Percentiles rank a stretch among this genome's conserved stretches.
phyloP scores from a whole-genome alignment of 176 grass and related monocot genomes.

The bread wheat (Triticum aestivum) region DNA sequence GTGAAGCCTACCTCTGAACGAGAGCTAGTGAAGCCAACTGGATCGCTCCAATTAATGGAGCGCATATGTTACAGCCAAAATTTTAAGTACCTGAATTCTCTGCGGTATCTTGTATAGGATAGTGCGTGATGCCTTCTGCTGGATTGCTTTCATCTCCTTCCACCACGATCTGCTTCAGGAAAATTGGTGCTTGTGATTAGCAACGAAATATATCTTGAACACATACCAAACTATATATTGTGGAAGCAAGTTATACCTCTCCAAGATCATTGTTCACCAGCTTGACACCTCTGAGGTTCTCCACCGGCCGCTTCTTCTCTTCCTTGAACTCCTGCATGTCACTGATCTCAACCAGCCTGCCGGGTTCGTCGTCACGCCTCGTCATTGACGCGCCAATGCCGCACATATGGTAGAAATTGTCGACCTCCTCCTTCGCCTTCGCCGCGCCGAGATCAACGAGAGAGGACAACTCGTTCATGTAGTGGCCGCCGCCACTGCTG shows the following conservation, averaged over 20 bases:
- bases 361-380: constrained; percentile 36
- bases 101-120: constrained; percentile 48
- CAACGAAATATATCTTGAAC: neutral
- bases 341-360: constrained; percentile 53
- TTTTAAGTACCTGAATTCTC: constrained; percentile 66
- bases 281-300: constrained; percentile 78
- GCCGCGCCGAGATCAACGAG: constrained; percentile 47
- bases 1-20: neutral
- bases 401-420: constrained; percentile 42
- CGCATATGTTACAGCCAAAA: neutral
- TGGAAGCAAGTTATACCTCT: constrained; percentile 57
- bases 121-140: constrained; percentile 45
- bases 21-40: too few relatives aligned
- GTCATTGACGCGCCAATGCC: constrained; percentile 31
- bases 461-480: constrained; percentile 46
- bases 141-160: constrained; percentile 51
- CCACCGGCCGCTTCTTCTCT: constrained; percentile 46
- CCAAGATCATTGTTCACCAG: constrained; percentile 66
- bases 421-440: constrained; percentile 29
- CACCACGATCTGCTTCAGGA: constrained; percentile 55
- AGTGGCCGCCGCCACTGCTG: constrained; percentile 37
- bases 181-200: neutral
- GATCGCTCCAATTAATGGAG: too few relatives aligned
- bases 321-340: constrained; percentile 72
- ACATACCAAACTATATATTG: neutral